A percentile compares a stretch with the other conserved stretches of the same genome.
Conservation (phyloP, 1,284 basidiomycete species). For the Lentinula novae-zelandiae region DNA sequence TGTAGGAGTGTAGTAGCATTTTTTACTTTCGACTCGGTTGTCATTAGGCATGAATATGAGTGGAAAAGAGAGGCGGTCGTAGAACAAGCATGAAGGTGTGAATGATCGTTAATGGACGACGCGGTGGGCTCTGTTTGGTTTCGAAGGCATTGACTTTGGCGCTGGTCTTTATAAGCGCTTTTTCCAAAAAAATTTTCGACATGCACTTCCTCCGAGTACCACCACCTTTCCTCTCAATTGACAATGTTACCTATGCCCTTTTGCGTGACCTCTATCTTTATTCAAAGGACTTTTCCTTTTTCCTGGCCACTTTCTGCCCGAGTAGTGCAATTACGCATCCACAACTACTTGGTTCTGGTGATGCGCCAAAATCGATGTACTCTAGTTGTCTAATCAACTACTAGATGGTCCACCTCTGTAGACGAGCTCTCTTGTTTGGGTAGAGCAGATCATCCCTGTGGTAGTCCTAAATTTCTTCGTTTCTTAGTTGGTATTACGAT, state of each 20-base stretch:
- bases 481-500: neutral
- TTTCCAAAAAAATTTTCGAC: neutral
- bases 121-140: neutral
- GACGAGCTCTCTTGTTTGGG: constrained; percentile 26
- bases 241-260: no score
- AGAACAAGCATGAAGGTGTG: constrained; percentile 14
- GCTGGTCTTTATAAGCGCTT: neutral
- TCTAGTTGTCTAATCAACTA: constrained; percentile 46
- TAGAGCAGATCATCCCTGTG: constrained; percentile 25
- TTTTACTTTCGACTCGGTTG: constrained; percentile 14
- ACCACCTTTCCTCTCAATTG: no score
- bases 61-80: neutral
- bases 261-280: neutral
- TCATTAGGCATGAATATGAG: constrained; percentile 4
- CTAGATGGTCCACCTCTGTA: constrained; percentile 39
- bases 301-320: constrained; percentile 68
- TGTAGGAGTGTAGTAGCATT: constrained; percentile 45
- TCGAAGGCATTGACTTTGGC: neutral
- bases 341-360: constrained; percentile 75
- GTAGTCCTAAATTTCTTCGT: constrained; percentile 27
- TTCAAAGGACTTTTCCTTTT: neutral
- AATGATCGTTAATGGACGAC: constrained; percentile 26
- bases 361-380: constrained; percentile 52
- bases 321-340: constrained; percentile 46
- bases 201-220: neutral